phyloP scores from a whole-genome alignment of 2,329 filamentous ascomycete genomes.

The Pseudogymnoascus destructans region DNA sequence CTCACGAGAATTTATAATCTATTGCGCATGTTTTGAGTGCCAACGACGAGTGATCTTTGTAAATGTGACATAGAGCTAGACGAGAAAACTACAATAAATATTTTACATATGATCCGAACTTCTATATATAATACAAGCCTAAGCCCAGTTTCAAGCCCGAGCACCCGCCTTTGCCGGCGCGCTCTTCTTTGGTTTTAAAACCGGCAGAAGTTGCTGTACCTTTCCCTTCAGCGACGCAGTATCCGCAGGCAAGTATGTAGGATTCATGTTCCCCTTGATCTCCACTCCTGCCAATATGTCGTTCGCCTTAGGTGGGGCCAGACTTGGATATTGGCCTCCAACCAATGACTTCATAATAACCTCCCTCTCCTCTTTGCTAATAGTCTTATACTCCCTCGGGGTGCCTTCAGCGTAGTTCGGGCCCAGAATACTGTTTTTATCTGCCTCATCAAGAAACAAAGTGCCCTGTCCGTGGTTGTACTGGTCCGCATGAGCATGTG shows the following conservation, averaged over 20 bases:
- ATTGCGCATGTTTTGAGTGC: neutral
- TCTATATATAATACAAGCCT: conserved; percentile 8
- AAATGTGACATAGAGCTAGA: neutral
- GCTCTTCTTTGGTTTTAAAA: conserved; percentile 2
- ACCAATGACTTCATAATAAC: conserved; percentile 17
- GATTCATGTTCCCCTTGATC: conserved; percentile 21
- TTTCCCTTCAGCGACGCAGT: conserved; percentile 21
- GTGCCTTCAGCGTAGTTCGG: neutral
- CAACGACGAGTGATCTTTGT: neutral
- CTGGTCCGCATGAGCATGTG: neutral
- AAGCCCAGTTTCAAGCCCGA: neutral
- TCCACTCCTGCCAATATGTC: conserved; percentile 20
- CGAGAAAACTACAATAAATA: neutral
- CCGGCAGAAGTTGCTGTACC: conserved; percentile 20
- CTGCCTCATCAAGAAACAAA: conserved; percentile 8
- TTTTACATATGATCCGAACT: conserved; percentile 5
- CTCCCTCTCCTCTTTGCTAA: neutral
- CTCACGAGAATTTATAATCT: neutral
- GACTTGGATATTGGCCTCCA: conserved; percentile 22
- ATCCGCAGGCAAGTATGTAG: conserved; percentile 24
- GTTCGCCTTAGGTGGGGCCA: conserved; percentile 12
- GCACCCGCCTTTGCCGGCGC: neutral
- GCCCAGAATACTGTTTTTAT: conserved; percentile 4
- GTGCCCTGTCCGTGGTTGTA: conserved; percentile 6
- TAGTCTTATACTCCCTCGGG: neutral